Evolutionary conservation across 2,329 filamentous ascomycete genomes (phyloP), one percentile per base, ranked within the genome.

Genomic region (Monilinia fructigena): DNA sequence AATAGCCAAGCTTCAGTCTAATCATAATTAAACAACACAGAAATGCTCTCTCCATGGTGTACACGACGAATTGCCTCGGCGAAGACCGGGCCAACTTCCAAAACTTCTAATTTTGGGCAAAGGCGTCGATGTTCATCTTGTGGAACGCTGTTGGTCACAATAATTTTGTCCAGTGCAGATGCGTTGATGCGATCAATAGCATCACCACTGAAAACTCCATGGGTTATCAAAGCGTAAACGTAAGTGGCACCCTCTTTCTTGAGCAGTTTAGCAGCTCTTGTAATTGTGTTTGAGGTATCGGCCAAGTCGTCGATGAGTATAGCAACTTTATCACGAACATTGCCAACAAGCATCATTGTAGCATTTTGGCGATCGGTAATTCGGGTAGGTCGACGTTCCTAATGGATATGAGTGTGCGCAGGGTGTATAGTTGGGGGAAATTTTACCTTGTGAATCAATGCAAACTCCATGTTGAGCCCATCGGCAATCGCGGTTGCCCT

Each of bases 201-300:
- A 77, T 99, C 94, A 42, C 95, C 95, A 76, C 92, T 97, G 75
- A 99, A 86, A 70, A 98, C 92, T 63, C 94, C 95, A 76, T 99
- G 95, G 6, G 95, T 98, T 72, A 99, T 85, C 63, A 99, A 84
- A 8, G 95, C 95, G 77, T 93, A 96, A 55, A 98, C 93, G 71
- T 88, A 88, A 47, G 88, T 90, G n/a, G 95, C 95, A 54, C 94
- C 93, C 79, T 97, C 92, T 74, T 92, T 94, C 82, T 97, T 97
- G 71, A 98, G 82, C n/a, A 98, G 84, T 81, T 98, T 97, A 40
- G 95, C 95, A 11, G 95, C 95, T 68, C 95, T 87, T 0, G 94
- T 98, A 73, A 98, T 97, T 48, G 95, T 99, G 80, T 98, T 98
- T 66, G 91, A 95, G 1, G 95, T 99, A 77, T 99, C 95, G 26